These are phyloP conservation scores for Fusarium papillatum DNA, from an alignment of 2,329 filamentous ascomycete genomes.

Conservation along the genomic window DNA sequence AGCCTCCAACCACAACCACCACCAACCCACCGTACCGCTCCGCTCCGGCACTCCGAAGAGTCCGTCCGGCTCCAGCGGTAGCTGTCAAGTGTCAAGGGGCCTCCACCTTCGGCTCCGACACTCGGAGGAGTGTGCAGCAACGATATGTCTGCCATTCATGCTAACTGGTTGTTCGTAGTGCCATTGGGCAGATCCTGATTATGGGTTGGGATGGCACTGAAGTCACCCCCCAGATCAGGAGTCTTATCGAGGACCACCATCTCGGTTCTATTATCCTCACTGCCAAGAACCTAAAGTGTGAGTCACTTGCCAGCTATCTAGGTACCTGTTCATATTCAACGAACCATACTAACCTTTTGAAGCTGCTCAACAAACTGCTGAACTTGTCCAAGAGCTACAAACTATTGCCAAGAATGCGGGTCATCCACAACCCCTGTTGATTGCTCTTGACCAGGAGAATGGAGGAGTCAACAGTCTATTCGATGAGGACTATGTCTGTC, in stretches of 20 bases:
- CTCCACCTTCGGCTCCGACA: slow-evolving; percentile 38
- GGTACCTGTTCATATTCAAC: background rate
- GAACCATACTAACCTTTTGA: slow-evolving; percentile 38
- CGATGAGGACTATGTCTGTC: slow-evolving; percentile 94
- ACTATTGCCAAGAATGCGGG: slow-evolving; percentile 92
- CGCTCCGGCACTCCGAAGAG: background rate
- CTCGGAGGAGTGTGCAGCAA: slow-evolving; percentile 19
- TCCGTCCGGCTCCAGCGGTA: background rate
- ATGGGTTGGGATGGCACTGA: slow-evolving; percentile 91
- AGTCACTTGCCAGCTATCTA: slow-evolving; percentile 40
- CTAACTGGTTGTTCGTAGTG: slow-evolving; percentile 59
- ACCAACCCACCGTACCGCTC: slow-evolving; percentile 2
- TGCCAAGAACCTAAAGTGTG: slow-evolving; percentile 89
- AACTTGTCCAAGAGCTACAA: slow-evolving; percentile 91
- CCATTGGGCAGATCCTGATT: slow-evolving; percentile 82
- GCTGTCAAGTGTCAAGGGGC: slow-evolving; percentile 8
- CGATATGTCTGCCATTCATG: slow-evolving; percentile 6
- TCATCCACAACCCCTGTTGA: slow-evolving; percentile 89
- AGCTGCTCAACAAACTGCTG: slow-evolving; percentile 94
- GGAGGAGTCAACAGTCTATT: slow-evolving; percentile 97
- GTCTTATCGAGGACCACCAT: slow-evolving; percentile 86
- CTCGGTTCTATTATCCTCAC: slow-evolving; percentile 89
- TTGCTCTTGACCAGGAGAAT: slow-evolving; percentile 97
- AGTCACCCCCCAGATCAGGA: slow-evolving; percentile 85
- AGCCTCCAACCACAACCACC: background rate